Evolutionary conservation across 495 filamentous ascomycete genomes (phyloP), one percentile per base, ranked within the genome.

Genomic region (Hyphodiscus hymeniophilus): DNA sequence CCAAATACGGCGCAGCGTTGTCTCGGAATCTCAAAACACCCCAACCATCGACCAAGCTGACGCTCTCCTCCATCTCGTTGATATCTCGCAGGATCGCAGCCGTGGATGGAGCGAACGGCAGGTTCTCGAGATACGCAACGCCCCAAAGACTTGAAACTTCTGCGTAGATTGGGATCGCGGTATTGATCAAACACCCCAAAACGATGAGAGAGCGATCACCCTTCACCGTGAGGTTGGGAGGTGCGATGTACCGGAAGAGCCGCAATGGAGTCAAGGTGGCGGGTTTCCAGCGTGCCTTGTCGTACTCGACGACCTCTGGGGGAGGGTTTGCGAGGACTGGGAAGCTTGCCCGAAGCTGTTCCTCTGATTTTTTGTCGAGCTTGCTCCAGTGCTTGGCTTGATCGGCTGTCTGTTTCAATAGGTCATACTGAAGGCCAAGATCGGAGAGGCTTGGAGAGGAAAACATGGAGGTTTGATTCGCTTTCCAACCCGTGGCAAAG

Each of bases 401-500:
- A 1, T 42, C 39, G 6, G 20, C 1, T 11, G 18, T 21, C 15
- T 42, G 39, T 15, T 42, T 11, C 3, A 6, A 13, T 11, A 42
- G 28, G 1, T 12, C 18, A 2, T 17, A 36, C 6, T 41, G 34
- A 7, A 51, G 11, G 11, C 52, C 52, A 32, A 55, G 16, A 1
- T 55, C 52, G 3, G 17, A 40, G 52, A 45, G 12, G 55, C 35
- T 2, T 48, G 47, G 1, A 42, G 42, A 3, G 20, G 5, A 7
- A 52, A 55, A 8, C 42, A 47, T 20, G 12, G 17, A 8, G n/a
- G 39, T 16, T 28, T 42, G 39, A 3, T 22, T 42, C 20, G 13
- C 10, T 28, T 50, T 43, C 62, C 61, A 64, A 4, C 62, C 62
- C 2, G 62, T 65, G 15, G 33, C 45, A 50, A 63, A 64, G 5